These are phyloP conservation scores for Meredithiella fracta DNA, from an alignment of 2,329 filamentous ascomycete species.

Conservation along the genomic window DNA sequence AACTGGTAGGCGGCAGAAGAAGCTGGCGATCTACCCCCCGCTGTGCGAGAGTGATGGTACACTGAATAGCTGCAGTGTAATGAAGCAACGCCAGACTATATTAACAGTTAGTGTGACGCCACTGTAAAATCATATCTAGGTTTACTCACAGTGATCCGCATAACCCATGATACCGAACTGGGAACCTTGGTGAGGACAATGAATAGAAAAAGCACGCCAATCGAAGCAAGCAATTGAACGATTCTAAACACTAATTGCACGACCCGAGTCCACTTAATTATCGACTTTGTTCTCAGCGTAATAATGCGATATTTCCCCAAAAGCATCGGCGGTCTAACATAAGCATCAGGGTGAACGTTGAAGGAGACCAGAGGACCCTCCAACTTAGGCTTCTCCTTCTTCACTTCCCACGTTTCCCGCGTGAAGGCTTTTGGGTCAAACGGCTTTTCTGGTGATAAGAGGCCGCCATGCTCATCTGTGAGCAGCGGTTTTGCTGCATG, in stretches of 20 bases:
- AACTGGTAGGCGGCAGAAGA: conserved; percentile 81
- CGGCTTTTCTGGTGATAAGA: conserved; percentile 30
- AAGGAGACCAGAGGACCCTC: conserved; percentile 66
- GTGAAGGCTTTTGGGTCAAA: conserved; percentile 83
- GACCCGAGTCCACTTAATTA: conserved; percentile 52
- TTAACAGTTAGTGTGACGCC: background rate
- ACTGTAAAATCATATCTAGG: background rate
- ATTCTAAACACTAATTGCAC: conserved; percentile 53
- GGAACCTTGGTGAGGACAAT: conserved; percentile 58
- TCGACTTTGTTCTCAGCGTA: conserved; percentile 50
- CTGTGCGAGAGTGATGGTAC: conserved; percentile 59
- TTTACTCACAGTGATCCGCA: conserved; percentile 54
- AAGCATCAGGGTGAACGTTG: conserved; percentile 74
- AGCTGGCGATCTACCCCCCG: conserved; percentile 53
- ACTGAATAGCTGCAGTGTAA: conserved; percentile 60
- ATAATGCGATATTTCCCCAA: conserved; percentile 36
- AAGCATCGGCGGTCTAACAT: conserved; percentile 40
- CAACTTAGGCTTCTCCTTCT: conserved; percentile 44
- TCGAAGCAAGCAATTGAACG: conserved; percentile 48
- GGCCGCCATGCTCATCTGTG: conserved; percentile 7
- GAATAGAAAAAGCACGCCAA: conserved; percentile 57
- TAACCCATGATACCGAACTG: conserved; percentile 52
- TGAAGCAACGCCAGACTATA: conserved; percentile 57
- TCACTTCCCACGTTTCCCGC: conserved; percentile 56
- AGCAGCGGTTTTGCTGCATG: conserved; percentile 10